A percentile compares a stretch with the other conserved stretches of the same genome.
phyloP scores from a whole-genome alignment of 2,329 filamentous ascomycete genomes.

The Trichophyton mentagrophytes region DNA sequence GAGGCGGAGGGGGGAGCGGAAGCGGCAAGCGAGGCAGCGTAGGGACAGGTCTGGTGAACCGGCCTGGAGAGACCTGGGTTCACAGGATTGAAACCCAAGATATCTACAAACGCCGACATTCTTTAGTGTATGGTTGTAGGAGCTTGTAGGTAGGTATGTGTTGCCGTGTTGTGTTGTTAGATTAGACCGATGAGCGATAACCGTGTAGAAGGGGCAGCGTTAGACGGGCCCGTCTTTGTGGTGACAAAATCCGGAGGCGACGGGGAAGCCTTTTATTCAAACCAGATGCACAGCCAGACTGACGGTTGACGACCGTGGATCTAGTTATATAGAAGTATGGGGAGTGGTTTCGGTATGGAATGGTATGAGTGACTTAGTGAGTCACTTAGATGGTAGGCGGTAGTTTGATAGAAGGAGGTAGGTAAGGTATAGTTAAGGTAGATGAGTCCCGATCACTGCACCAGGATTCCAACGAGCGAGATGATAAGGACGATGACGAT shows the following conservation, averaged over 20 bases:
- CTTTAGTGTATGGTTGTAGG: constrained; percentile 15
- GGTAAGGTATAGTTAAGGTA: too few species aligned
- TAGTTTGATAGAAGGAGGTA: too few species aligned
- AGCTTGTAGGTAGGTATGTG: too few species aligned
- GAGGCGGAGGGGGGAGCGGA: constrained; percentile 64
- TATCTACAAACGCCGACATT: constrained; percentile 32
- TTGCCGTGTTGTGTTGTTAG: background rate
- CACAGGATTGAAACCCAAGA: constrained; percentile 30
- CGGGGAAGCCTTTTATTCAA: constrained; percentile 12
- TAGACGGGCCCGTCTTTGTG: constrained; percentile 12
- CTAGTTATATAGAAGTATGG: background rate
- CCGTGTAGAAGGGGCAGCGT: constrained; percentile 9
- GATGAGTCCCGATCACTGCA: too few species aligned
- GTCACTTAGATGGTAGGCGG: too few species aligned
- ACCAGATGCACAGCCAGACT: constrained; percentile 9
- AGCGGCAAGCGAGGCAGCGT: constrained; percentile 58
- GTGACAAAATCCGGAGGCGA: constrained; percentile 10
- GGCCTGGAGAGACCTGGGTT: constrained; percentile 25
- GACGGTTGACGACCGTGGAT: background rate
- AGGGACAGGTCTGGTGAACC: constrained; percentile 33
- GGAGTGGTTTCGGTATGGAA: constrained; percentile 1
- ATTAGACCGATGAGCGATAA: constrained; percentile 14
- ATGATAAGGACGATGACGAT: too few species aligned
- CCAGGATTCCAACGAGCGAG: too few species aligned
- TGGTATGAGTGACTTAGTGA: too few species aligned